Conservation (phyloP, 805 yeast genomes). For the Metschnikowia amazonensis region DNA sequence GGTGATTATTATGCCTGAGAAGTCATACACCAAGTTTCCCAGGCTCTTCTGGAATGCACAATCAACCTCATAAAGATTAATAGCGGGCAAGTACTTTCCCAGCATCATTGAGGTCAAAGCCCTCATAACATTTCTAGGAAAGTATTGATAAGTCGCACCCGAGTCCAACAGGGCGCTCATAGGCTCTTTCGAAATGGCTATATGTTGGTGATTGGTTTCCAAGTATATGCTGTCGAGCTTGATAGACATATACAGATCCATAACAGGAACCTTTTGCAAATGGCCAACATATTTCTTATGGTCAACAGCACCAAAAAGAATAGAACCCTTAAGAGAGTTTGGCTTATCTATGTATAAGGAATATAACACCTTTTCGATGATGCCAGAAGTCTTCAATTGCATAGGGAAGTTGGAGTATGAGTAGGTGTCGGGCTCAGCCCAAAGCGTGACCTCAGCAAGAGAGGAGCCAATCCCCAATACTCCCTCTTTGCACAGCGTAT, state of each 20-base stretch:
- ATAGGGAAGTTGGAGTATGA: no score
- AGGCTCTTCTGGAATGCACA: neutral
- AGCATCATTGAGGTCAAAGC: neutral
- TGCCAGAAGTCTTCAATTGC: no score
- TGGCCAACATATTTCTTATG: constrained; percentile 31
- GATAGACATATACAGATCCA: neutral
- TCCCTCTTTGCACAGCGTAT: no score
- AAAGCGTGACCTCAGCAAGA: no score
- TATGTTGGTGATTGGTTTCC: neutral
- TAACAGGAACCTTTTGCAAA: constrained; percentile 5
- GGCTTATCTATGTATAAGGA: no score
- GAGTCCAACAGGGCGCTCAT: neutral
- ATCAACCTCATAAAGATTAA: neutral
- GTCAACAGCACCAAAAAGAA: constrained; percentile 43
- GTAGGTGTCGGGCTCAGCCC: no score
- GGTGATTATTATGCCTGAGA: neutral
- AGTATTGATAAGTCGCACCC: neutral
- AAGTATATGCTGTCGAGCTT: neutral
- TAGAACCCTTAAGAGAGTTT: constrained; percentile 21
- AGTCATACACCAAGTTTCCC: neutral
- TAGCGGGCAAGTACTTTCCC: neutral
- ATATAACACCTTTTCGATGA: no score
- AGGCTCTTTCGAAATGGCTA: neutral
- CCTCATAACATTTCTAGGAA: neutral
- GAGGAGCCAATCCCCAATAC: no score